These are phyloP conservation scores for Aureobasidium sp. DNA, from an alignment of 2,329 filamentous ascomycete species.

Conservation along the genomic window DNA sequence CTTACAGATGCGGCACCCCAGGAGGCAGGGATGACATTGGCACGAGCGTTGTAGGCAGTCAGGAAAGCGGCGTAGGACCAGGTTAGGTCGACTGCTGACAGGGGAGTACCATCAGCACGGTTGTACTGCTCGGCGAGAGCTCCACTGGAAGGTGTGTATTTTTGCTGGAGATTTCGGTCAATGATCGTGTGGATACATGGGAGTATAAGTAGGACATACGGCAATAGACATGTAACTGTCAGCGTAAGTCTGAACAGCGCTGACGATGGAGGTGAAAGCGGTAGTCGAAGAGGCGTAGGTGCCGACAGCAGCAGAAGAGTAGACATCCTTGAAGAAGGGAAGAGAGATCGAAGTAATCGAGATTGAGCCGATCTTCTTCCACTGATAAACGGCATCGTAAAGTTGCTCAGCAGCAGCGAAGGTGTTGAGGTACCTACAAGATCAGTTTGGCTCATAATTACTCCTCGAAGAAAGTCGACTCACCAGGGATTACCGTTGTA, in stretches of 20 bases:
- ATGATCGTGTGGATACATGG: not conserved
- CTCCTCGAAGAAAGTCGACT: not conserved
- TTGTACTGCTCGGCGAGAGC: conserved; percentile 74
- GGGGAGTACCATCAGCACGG: conserved; percentile 51
- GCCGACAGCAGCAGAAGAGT: conserved; percentile 63
- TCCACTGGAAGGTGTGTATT: conserved; percentile 66
- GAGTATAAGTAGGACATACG: not conserved
- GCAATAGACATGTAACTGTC: conserved; percentile 57
- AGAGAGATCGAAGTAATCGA: conserved; percentile 71
- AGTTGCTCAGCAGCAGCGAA: conserved; percentile 83
- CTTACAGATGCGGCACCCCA: conserved; percentile 56
- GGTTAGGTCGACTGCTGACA: conserved; percentile 73
- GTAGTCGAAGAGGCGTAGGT: conserved; percentile 63
- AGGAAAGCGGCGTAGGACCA: conserved; percentile 80
- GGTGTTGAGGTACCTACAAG: conserved; percentile 66
- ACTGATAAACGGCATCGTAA: conserved; percentile 79
- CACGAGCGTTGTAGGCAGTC: conserved; percentile 65
- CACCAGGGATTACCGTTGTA: conserved; percentile 74
- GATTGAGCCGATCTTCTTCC: conserved; percentile 70
- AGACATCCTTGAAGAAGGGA: conserved; percentile 75
- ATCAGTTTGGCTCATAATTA: not conserved
- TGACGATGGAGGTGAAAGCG: conserved; percentile 52
- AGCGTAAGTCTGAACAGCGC: conserved; percentile 69
- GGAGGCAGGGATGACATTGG: conserved; percentile 60
- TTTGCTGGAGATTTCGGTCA: conserved; percentile 24